Percentiles rank a stretch among this genome's conserved stretches.
Conservation (phyloP, 139 green algal species). For the Ettlia oleoabundans region DNA sequence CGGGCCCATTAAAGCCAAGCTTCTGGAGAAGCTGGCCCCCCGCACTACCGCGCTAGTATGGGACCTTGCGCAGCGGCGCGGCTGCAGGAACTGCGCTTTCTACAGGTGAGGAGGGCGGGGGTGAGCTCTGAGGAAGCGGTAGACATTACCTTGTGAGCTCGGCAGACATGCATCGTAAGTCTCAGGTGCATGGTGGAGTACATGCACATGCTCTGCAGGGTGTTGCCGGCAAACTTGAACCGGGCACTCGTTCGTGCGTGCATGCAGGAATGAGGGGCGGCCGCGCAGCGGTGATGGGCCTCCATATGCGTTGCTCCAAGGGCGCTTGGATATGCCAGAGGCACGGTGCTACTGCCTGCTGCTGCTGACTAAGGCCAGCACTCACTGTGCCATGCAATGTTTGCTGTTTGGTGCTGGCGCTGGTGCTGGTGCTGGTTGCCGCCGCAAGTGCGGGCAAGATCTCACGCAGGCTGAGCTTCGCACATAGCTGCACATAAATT, state of each 20-base stretch:
- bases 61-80: slow-evolving; percentile 10
- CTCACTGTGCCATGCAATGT: too few relatives aligned
- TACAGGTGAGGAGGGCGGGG: not conserved
- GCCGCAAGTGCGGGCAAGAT: too few relatives aligned
- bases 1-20: slow-evolving; percentile 25
- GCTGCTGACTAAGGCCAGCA: not conserved
- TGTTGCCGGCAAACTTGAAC: too few relatives aligned
- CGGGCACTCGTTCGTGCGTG: too few relatives aligned
- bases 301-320: slow-evolving; percentile 61
- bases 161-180: too few relatives aligned
- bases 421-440: too few relatives aligned
- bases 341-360: not conserved
- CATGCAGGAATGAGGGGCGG: slow-evolving; percentile 25
- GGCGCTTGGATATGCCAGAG: slow-evolving; percentile 37
- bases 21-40: slow-evolving; percentile 30
- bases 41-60: slow-evolving; percentile 24
- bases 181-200: not conserved
- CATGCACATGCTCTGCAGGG: not conserved
- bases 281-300: slow-evolving; percentile 33
- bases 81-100: slow-evolving; percentile 22
- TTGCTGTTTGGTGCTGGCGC: too few relatives aligned
- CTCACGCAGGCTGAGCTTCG: too few relatives aligned
- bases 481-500: too few relatives aligned
- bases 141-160: too few relatives aligned
- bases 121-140: not conserved